Percentiles rank a stretch among this genome's conserved stretches.
Evolutionary conservation across 805 yeast genomes (phyloP).

Genomic region (Wickerhamiella domercqiae): DNA sequence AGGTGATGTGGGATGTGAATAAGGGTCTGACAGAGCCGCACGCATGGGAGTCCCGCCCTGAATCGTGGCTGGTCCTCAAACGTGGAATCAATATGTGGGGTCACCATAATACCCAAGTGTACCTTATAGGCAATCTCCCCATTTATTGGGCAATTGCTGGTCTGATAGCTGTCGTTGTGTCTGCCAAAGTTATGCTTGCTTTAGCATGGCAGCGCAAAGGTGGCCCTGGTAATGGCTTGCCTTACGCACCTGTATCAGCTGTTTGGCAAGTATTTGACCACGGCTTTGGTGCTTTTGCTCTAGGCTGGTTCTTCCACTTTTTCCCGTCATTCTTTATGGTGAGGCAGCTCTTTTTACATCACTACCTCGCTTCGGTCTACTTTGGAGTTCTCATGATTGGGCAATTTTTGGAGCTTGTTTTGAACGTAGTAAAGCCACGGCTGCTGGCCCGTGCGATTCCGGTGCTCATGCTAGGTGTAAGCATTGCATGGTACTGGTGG

Average conservation of each 20-base stretch:
- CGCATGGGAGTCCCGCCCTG: conserved; percentile 38
- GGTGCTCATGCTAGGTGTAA: conserved; percentile 32
- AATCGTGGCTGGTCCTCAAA: conserved; percentile 44
- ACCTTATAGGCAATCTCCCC: conserved; percentile 49
- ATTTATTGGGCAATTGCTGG: conserved; percentile 36
- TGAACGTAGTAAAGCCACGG: conserved; percentile 12
- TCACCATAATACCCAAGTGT: conserved; percentile 32
- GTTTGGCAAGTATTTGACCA: conserved; percentile 22
- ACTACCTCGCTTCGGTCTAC: conserved; percentile 82
- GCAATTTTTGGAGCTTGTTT: conserved; percentile 31
- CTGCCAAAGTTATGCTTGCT: conserved; percentile 19
- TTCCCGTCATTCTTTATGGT: conserved; percentile 65
- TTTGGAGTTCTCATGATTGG: conserved; percentile 68
- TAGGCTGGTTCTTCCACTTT: conserved; percentile 46
- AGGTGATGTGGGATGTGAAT: conserved; percentile 38
- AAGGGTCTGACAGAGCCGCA: conserved; percentile 34
- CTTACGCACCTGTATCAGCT: conserved; percentile 15
- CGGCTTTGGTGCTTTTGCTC: conserved; percentile 28
- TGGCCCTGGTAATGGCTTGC: conserved; percentile 15
- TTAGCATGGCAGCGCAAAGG: conserved; percentile 28
- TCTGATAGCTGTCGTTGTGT: conserved; percentile 19
- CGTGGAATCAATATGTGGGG: conserved; percentile 49
- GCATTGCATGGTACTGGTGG: conserved; percentile 39
- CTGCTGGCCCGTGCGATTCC: conserved; percentile 26
- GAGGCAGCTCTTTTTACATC: conserved; percentile 86